phyloP scores from a whole-genome alignment of 179 eudicot genomes.

The Gypsophila paniculata region DNA sequence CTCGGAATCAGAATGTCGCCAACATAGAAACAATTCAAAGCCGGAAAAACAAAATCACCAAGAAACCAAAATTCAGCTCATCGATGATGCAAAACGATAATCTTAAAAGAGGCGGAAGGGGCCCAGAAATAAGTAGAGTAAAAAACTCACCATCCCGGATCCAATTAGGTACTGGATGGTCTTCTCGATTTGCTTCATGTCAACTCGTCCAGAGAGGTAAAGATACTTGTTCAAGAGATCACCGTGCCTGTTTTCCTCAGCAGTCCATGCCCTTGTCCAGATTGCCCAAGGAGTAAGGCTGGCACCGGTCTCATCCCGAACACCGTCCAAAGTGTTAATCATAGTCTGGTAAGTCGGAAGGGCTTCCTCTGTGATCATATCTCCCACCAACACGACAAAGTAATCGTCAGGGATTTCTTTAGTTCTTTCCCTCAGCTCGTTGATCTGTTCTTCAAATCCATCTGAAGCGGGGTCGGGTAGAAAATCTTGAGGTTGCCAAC shows the following conservation, averaged over 20 bases:
- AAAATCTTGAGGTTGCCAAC: constrained; percentile 72
- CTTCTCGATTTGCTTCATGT: constrained; percentile 68
- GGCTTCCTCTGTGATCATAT: constrained; percentile 80
- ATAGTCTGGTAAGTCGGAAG: constrained; percentile 79
- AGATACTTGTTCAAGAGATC: constrained; percentile 74
- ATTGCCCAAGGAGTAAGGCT: constrained; percentile 67
- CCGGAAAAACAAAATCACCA: too few relatives aligned
- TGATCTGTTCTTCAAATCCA: constrained; percentile 60
- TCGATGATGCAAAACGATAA: too few relatives aligned
- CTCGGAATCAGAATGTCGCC: too few relatives aligned
- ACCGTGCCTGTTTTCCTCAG: constrained; percentile 77
- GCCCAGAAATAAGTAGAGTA: background rate
- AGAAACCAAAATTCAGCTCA: too few relatives aligned
- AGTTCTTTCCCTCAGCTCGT: constrained; percentile 56
- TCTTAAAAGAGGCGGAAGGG: too few relatives aligned
- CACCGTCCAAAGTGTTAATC: constrained; percentile 75
- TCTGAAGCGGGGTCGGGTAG: constrained; percentile 65
- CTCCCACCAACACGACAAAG: constrained; percentile 68
- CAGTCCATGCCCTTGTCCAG: constrained; percentile 78
- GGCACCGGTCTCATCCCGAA: constrained; percentile 70
- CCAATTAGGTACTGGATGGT: constrained; percentile 71
- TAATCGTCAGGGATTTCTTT: constrained; percentile 67
- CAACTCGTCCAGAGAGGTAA: constrained; percentile 69
- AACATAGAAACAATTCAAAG: too few relatives aligned
- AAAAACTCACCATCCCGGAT: constrained; percentile 63